A percentile compares a stretch with the other conserved stretches of the same genome.
These are phyloP conservation scores for Candida sp. DNA, from an alignment of 1,139 yeast genomes.

Conservation along the genomic window DNA sequence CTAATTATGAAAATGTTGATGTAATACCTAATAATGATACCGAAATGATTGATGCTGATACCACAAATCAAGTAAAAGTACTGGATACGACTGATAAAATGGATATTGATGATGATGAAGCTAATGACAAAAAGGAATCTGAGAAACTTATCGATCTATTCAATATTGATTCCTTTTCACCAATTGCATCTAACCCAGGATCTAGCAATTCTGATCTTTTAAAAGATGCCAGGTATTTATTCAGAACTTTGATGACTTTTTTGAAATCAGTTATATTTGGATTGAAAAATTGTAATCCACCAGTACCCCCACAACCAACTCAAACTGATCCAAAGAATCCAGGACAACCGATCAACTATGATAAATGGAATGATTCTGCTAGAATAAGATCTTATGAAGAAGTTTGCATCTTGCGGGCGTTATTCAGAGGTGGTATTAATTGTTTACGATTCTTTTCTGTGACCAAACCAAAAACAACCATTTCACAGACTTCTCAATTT, in stretches of 20 bases:
- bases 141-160: slow-evolving; percentile 34
- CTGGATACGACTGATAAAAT: slow-evolving; percentile 10
- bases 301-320: slow-evolving; percentile 57
- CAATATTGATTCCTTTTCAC: slow-evolving; percentile 38
- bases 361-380: slow-evolving; percentile 84
- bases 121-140: slow-evolving; percentile 16
- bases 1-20: slow-evolving; percentile 5
- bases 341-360: slow-evolving; percentile 52
- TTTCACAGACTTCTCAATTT: slow-evolving; percentile 46
- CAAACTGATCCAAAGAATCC: slow-evolving; percentile 56
- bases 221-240: slow-evolving; percentile 84
- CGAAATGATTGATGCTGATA: slow-evolving; percentile 14
- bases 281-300: slow-evolving; percentile 85
- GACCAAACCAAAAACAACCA: slow-evolving; percentile 41
- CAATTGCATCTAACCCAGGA: slow-evolving; percentile 29
- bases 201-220: slow-evolving; percentile 57
- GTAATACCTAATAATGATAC: slow-evolving; percentile 14
- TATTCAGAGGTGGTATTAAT: slow-evolving; percentile 81
- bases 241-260: slow-evolving; percentile 87
- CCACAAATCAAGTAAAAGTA: slow-evolving; percentile 3
- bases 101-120: slow-evolving; percentile 2
- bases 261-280: slow-evolving; percentile 90
- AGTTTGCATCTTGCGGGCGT: slow-evolving; percentile 66
- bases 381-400: slow-evolving; percentile 82
- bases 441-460: slow-evolving; percentile 77